Evolutionary conservation across 495 filamentous ascomycete genomes (phyloP), one percentile per base, ranked within the genome.

Genomic region (Penicillium ucsense): DNA sequence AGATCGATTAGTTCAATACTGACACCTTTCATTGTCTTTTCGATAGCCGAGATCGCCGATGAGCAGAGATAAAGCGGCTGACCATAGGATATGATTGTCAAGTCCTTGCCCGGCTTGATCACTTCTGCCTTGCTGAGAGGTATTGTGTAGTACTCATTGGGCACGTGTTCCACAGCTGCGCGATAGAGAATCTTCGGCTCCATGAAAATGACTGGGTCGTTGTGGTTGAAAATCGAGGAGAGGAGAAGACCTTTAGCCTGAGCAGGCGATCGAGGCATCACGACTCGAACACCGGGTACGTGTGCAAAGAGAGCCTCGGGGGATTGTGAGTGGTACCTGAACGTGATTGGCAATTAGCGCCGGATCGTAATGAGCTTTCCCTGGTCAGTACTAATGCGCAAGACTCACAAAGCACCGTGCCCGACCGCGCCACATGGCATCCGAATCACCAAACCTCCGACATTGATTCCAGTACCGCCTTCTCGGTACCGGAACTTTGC

Each of bases 381-480:
- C 4, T 4, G n/a, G 7, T 3, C 20, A 28, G 20, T 4, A 31
- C 29, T 11, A 4, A 41, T 11, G 27, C 8, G 8, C n/a, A 1
- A 43, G 8, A 68, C 80, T 31, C 68, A 94, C 70, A 98, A 68
- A 42, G 85, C 92, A 41, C 92, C 92, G 60, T 98, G 92, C n/a
- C 92, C 92, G 10, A 98, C 94, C 12, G 82, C 86, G 41, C 92
- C 94, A 54, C 82, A 89, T 0, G 92, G 92, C 94, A 98, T 98
- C 12, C 92, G 74, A 8, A 97, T 80, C 8, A 94, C 89, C 63
- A 98, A 65, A 3, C 91, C 86, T 5, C 88, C 88, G 8, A 70
- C 75, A 61, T 83, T 77, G 6, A 77, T 75, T 1, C 77, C 83
- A 8, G 83, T 85, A 3, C 61, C 66, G 0, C 89, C 91, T 61